Evolutionary conservation across 2,329 filamentous ascomycete species (phyloP).

Genomic region (Fonsecaea multimorphosa): DNA sequence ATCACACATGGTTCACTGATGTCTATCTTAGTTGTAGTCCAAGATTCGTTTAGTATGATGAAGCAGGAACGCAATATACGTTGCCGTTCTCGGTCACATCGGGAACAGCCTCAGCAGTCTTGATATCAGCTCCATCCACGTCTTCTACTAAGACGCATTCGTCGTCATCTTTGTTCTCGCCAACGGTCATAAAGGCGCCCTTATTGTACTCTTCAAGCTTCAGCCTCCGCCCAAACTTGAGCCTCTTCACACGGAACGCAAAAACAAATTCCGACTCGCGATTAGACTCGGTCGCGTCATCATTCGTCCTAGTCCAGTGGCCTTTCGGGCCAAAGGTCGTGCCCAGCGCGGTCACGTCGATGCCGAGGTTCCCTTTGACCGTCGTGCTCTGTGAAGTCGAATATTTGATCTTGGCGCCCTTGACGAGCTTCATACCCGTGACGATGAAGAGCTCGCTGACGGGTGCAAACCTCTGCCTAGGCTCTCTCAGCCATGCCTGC

Average conservation of each 20-base stretch:
- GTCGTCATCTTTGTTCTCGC: constrained; percentile 35
- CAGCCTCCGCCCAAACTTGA: constrained; percentile 39
- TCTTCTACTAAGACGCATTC: constrained; percentile 40
- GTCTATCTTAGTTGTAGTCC: constrained; percentile 10
- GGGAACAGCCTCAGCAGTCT: constrained; percentile 36
- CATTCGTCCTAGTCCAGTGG: constrained; percentile 39
- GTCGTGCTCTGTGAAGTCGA: constrained; percentile 38
- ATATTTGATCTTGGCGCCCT: constrained; percentile 42
- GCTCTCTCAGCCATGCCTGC: constrained; percentile 41
- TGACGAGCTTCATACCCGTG: constrained; percentile 43
- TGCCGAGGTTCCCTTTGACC: constrained; percentile 37
- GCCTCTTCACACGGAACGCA: constrained; percentile 41
- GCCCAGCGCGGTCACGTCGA: constrained; percentile 38
- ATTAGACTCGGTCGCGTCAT: constrained; percentile 39
- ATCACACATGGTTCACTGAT: constrained; percentile 15
- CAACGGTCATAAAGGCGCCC: constrained; percentile 39
- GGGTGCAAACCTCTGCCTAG: constrained; percentile 40
- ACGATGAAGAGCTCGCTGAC: constrained; percentile 39
- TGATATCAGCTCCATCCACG: constrained; percentile 40
- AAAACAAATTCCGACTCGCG: constrained; percentile 41
- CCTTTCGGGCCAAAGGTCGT: constrained; percentile 40
- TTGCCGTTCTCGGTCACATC: constrained; percentile 39
- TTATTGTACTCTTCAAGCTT: constrained; percentile 42
- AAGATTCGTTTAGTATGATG: constrained; percentile 11
- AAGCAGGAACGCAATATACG: constrained; percentile 40